Base-by-base conservation (phyloP, 2,329 filamentous ascomycete species). In the Fusarium sp. region DNA sequence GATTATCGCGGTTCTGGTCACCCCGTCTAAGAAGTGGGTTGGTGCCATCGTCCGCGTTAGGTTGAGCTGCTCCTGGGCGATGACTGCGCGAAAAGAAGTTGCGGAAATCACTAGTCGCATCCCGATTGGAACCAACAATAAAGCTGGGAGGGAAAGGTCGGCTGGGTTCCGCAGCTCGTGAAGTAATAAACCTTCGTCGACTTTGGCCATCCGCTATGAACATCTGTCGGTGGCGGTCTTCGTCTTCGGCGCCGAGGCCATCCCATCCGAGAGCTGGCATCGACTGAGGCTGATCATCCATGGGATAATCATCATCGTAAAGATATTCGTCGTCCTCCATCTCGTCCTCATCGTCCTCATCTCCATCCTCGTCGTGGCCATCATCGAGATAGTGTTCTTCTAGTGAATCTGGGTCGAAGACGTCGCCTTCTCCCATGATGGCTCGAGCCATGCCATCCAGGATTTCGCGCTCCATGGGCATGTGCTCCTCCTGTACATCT, bases 1-100 rank as follows among this genome's bases (percentile, higher is more conserved):
- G 74, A 33, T 74, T 75, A 19, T 88, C 84, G 56, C 81, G 80
- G 24, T 75, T 77, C 26, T 79, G 73, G 22, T 81, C 80, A 47
- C 75, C 79, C 45, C 92, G 90, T 68, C 94, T 91, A 54, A 98
- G 87, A 14, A 98, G 84, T 43, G 95, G 95, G 75, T 98, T 97
- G 22, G 89, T 85, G 5, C 93, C 94, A 75, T 97, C 94, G 68
- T 97, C 93, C 33, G 86, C 84, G 28, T 84, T 84, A 57, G 86
- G 84, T 52, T 86, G 80, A 32, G 86, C 82, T 20, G 80, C 82
- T 46, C 83, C 83, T 53, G 85, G 78, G 57, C 87, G 83, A 71
- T 89, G 85, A 63, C 83, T 80, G 68, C 87, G 78, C 22, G 79
- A 79, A 83, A 79, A 83, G 62, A 82, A 83, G 68, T 78, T 84